phyloP scores from a whole-genome alignment of 495 filamentous ascomycete species.

The Haplographium delicatum region DNA sequence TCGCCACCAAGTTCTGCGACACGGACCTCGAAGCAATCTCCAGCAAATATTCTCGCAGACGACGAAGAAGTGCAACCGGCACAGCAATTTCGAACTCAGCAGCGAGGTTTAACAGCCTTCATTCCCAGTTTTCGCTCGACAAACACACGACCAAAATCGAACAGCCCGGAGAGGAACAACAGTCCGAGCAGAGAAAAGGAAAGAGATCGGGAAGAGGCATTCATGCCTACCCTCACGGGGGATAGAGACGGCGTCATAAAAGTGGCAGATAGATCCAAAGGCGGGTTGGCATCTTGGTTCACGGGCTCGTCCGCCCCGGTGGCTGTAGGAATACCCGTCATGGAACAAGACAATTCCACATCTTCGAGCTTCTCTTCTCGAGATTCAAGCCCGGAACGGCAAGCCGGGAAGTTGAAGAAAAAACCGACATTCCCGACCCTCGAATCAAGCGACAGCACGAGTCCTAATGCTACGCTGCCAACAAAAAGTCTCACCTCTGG shows the following conservation, averaged over 20 bases:
- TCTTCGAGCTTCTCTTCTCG: slow-evolving; percentile 18
- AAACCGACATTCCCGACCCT: slow-evolving; percentile 29
- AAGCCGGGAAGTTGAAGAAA: slow-evolving; percentile 28
- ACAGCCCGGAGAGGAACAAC: slow-evolving; percentile 1
- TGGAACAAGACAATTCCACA: slow-evolving; percentile 22
- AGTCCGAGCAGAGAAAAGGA: slow-evolving; percentile 9
- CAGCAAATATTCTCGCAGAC: not conserved
- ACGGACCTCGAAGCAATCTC: not conserved
- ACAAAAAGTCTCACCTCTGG: not conserved
- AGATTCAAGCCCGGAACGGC: slow-evolving; percentile 31
- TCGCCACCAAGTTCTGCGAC: too few species aligned
- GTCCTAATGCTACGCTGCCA: slow-evolving; percentile 26
- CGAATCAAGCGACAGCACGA: slow-evolving; percentile 21
- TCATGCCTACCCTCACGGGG: slow-evolving; percentile 31
- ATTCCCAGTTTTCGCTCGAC: slow-evolving; percentile 13
- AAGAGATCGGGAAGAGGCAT: slow-evolving; percentile 20
- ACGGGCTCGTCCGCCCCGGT: slow-evolving; percentile 46
- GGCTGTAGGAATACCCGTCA: slow-evolving; percentile 31
- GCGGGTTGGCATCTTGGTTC: slow-evolving; percentile 47
- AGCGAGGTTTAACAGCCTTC: slow-evolving; percentile 19
- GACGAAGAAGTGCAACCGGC: slow-evolving; percentile 3
- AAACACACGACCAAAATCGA: slow-evolving; percentile 4
- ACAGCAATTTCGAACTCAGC: slow-evolving; percentile 13
- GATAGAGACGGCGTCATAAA: slow-evolving; percentile 20
- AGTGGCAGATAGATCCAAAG: slow-evolving; percentile 34